These are phyloP conservation scores for Fusarium sp. DNA, from an alignment of 2,329 filamentous ascomycete species.

Conservation along the genomic window DNA sequence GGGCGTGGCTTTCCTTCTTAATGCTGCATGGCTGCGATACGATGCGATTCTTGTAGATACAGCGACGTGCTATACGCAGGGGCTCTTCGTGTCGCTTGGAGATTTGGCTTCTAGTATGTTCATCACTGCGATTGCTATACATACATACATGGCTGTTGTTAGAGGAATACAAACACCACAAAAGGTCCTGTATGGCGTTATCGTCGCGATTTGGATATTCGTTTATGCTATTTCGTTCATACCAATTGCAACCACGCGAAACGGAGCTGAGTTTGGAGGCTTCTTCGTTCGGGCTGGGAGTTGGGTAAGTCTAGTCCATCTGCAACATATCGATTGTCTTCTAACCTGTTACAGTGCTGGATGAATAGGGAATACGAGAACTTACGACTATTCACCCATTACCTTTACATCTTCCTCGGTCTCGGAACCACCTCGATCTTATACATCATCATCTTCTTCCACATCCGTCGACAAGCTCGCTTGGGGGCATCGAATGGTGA, in stretches of 20 bases:
- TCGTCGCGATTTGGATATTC: conserved; percentile 68
- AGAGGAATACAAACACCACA: conserved; percentile 64
- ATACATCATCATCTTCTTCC: conserved; percentile 57
- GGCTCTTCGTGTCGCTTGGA: conserved; percentile 75
- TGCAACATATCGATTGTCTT: fast-evolving
- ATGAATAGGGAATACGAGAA: conserved; percentile 65
- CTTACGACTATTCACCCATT: conserved; percentile 71
- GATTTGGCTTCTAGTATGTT: conserved; percentile 75
- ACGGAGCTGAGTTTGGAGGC: conserved; percentile 56
- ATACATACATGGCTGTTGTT: conserved; percentile 74
- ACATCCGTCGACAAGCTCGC: conserved; percentile 49
- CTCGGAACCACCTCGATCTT: conserved; percentile 54
- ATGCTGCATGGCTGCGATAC: conserved; percentile 66
- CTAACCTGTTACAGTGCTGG: conserved; percentile 65
- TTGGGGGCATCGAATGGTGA: conserved; percentile 9
- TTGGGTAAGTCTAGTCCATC: conserved; percentile 60
- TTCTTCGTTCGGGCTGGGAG: conserved; percentile 74
- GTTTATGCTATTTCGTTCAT: conserved; percentile 68
- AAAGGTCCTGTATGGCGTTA: conserved; percentile 60
- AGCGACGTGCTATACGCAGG: conserved; percentile 70
- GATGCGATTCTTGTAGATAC: conserved; percentile 67
- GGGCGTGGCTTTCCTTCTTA: conserved; percentile 72
- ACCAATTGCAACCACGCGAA: conserved; percentile 58
- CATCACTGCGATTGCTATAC: conserved; percentile 72
- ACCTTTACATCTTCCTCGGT: conserved; percentile 70